Percentiles rank a stretch among this genome's conserved stretches.
phyloP scores from a whole-genome alignment of 176 grass and related monocot genomes.

The Typha latifolia region DNA sequence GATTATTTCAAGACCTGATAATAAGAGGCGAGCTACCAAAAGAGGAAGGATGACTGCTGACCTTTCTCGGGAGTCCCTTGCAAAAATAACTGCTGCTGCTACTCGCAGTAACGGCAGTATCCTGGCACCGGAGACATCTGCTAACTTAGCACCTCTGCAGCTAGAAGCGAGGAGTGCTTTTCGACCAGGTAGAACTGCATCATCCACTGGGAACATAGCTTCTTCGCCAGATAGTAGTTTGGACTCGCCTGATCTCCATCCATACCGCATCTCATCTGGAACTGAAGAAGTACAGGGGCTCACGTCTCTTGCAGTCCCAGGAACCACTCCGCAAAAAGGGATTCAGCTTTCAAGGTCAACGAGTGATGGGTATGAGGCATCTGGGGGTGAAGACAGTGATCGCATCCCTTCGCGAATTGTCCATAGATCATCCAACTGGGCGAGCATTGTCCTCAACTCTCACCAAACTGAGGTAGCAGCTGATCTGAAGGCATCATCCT shows the following conservation, averaged over 20 bases:
- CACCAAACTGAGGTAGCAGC: conserved; percentile 8
- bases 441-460: conserved; percentile 31
- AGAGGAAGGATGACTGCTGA: conserved; percentile 40
- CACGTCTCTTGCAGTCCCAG: conserved; percentile 18
- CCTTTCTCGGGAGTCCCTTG: conserved; percentile 65
- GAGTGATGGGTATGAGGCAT: conserved; percentile 89
- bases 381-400: conserved; percentile 90
- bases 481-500: conserved; percentile 25
- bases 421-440: conserved; percentile 79
- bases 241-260: conserved; percentile 85
- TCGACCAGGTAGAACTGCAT: conserved; percentile 35
- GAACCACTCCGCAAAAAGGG: conserved; percentile 32
- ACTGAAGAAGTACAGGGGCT: conserved; percentile 48
- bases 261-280: conserved; percentile 58
- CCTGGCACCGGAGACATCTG: conserved; percentile 34
- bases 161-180: conserved; percentile 86
- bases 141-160: conserved; percentile 73
- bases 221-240: conserved; percentile 93
- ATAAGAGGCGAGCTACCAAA: conserved; percentile 36
- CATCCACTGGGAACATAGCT: conserved; percentile 32
- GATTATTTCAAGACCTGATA: conserved; percentile 17
- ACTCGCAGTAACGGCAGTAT: conserved; percentile 52
- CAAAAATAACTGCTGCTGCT: conserved; percentile 53
- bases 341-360: conserved; percentile 66
- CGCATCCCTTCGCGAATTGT: conserved; percentile 88